Evolutionary conservation across 345 rosid genomes (phyloP).

Genomic region (Dipteronia sinensis): DNA sequence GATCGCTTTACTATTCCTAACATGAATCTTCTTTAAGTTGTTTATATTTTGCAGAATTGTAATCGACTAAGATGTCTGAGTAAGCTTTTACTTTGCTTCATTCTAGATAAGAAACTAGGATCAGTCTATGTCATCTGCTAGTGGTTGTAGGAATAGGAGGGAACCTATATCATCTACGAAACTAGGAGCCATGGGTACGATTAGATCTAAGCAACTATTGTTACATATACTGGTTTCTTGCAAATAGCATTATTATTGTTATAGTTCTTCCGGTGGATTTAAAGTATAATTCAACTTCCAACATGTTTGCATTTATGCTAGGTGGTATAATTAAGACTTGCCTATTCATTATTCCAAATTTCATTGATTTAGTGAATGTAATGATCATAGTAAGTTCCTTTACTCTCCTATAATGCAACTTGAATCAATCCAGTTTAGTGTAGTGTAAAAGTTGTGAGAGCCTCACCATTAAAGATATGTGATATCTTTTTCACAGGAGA

Average conservation of each 20-base stretch:
- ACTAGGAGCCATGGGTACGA: background rate
- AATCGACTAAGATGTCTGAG: background rate
- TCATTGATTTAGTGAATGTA: background rate
- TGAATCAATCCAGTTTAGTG: conserved; percentile 10
- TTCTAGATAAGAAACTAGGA: background rate
- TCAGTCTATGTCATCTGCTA: background rate
- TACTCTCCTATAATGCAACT: conserved; percentile 1
- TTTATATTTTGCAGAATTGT: background rate
- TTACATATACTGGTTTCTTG: background rate
- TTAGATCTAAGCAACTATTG: background rate
- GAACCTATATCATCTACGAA: background rate
- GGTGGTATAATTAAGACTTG: background rate
- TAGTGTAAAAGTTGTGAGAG: conserved; percentile 13
- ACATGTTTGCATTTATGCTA: background rate
- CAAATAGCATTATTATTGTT: background rate
- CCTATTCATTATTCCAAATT: background rate
- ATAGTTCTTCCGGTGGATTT: background rate
- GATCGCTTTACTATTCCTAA: too few species aligned
- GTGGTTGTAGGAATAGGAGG: background rate
- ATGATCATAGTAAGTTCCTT: background rate
- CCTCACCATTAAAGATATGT: conserved; percentile 63
- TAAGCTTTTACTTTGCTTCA: background rate
- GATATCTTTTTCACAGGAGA: conserved; percentile 81
- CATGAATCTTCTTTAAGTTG: background rate
- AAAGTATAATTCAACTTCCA: background rate